Evolutionary conservation across 2,329 filamentous ascomycete genomes (phyloP).

Genomic region (Seiridium unicorne): DNA sequence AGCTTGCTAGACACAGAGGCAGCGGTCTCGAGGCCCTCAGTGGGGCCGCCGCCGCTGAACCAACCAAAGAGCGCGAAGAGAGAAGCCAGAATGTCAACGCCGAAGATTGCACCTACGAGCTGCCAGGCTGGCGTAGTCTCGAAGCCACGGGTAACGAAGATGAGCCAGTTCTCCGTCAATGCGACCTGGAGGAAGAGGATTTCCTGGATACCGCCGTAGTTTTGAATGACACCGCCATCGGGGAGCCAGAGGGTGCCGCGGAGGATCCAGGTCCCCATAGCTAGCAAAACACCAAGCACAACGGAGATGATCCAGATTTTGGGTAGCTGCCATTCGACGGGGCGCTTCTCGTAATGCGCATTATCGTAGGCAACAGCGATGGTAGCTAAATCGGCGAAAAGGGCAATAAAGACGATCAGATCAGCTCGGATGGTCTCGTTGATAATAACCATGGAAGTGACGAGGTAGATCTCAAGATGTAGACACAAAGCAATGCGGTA

Average conservation of each 20-base stretch:
- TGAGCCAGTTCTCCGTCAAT: conserved; percentile 74
- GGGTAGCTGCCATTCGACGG: conserved; percentile 71
- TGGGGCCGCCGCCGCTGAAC: conserved; percentile 49
- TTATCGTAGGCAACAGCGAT: conserved; percentile 74
- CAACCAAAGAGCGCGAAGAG: conserved; percentile 71
- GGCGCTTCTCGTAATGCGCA: conserved; percentile 66
- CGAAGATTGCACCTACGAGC: conserved; percentile 64
- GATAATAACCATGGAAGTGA: conserved; percentile 72
- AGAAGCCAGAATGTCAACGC: conserved; percentile 66
- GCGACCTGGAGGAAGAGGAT: conserved; percentile 73
- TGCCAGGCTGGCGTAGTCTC: conserved; percentile 70
- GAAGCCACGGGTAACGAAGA: conserved; percentile 73
- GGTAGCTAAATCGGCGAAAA: conserved; percentile 72
- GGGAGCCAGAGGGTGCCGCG: conserved; percentile 64
- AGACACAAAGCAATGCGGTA: conserved; percentile 69
- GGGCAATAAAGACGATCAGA: conserved; percentile 70
- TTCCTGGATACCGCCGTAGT: conserved; percentile 71
- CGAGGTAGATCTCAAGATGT: conserved; percentile 69
- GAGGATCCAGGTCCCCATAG: conserved; percentile 65
- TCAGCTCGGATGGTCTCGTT: conserved; percentile 68
- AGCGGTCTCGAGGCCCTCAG: conserved; percentile 39
- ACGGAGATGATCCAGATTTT: conserved; percentile 74
- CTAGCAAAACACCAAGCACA: conserved; percentile 63
- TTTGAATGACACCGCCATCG: conserved; percentile 70
- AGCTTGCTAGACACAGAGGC: conserved; percentile 26